Evolutionary conservation across 2,329 filamentous ascomycete species (phyloP).

Genomic region (Apiospora rasikravindrae): DNA sequence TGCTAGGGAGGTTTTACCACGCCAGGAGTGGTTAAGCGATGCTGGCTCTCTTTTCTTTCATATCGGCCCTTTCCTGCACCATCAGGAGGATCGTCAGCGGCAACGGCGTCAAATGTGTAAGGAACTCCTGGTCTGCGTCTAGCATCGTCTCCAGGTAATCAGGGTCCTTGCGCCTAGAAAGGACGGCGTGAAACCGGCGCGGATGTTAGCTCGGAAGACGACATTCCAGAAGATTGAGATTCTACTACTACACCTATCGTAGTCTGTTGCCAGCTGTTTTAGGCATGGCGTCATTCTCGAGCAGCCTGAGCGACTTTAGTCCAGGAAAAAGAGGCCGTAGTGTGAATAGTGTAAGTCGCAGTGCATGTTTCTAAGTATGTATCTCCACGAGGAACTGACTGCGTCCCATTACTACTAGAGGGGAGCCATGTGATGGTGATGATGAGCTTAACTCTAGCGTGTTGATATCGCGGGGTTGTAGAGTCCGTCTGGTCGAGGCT

Average conservation of each 20-base stretch:
- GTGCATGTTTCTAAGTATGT: neutral
- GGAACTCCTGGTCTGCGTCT: neutral
- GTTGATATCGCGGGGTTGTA: constrained; percentile 8
- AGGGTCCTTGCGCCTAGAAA: neutral
- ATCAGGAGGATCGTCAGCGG: neutral
- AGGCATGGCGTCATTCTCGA: neutral
- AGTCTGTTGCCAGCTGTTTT: neutral
- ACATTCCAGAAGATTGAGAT: neutral
- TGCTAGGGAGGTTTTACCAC: neutral
- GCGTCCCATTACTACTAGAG: neutral
- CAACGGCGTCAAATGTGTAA: neutral
- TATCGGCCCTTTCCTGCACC: neutral
- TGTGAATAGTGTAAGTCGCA: neutral
- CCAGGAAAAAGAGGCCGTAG: neutral
- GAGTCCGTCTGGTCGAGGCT: neutral
- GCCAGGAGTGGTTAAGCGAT: constrained; percentile 1
- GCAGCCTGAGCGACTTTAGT: constrained; percentile 4
- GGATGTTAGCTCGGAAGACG: neutral
- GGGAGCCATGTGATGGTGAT: neutral
- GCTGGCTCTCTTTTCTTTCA: neutral
- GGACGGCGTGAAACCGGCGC: neutral
- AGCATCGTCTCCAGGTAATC: neutral
- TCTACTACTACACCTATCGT: neutral
- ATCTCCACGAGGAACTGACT: neutral
- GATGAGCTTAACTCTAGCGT: neutral